Conservation (phyloP, 2,329 filamentous ascomycete species). For the Apiospora saccharicola region DNA sequence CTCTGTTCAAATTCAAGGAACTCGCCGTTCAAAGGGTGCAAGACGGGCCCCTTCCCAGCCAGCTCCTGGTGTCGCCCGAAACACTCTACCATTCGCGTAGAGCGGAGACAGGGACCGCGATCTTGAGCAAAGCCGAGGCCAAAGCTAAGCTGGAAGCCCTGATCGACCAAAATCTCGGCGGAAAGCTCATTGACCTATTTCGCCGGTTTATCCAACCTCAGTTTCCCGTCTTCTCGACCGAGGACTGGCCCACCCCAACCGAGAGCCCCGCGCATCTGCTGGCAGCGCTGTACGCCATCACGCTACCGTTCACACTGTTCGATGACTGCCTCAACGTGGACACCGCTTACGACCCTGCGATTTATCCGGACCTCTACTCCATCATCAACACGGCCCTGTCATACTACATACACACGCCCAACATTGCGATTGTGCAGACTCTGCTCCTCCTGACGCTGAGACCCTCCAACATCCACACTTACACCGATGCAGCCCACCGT, state of each 20-base stretch:
- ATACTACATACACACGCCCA: neutral
- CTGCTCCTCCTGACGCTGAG: neutral
- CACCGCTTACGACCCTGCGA: neutral
- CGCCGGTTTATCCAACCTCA: neutral
- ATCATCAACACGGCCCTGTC: neutral
- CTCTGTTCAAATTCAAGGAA: neutral
- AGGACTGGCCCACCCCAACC: neutral
- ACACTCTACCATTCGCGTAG: neutral
- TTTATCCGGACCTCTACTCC: neutral
- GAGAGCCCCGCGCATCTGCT: neutral
- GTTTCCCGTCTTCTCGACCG: neutral
- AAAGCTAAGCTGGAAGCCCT: neutral
- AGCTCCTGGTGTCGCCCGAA: neutral
- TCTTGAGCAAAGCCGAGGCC: neutral
- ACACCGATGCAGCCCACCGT: neutral
- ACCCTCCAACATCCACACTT: neutral
- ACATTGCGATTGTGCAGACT: neutral
- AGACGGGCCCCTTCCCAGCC: neutral
- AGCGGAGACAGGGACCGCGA: neutral
- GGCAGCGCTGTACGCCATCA: neutral
- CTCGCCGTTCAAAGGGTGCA: neutral
- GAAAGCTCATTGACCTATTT: slow-evolving; percentile 3
- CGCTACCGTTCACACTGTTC: neutral
- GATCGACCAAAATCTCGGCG: neutral
- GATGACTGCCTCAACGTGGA: neutral